A percentile compares a stretch with the other conserved stretches of the same genome.
Evolutionary conservation across 495 filamentous ascomycete species (phyloP).

Genomic region (Xylaria nigripes): DNA sequence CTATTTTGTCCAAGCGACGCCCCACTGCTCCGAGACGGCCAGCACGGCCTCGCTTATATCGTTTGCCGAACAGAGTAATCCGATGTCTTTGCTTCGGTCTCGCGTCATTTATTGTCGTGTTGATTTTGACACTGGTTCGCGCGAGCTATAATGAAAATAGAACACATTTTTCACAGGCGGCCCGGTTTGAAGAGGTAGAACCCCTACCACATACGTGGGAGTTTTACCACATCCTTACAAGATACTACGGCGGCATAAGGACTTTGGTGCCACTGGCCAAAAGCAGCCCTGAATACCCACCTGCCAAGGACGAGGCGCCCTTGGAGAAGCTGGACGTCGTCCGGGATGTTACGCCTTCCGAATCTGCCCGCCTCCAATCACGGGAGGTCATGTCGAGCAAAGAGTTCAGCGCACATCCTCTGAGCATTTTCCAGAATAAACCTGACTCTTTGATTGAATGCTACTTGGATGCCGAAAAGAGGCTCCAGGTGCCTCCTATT

Average conservation of each 20-base stretch:
- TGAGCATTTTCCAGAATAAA: slow-evolving; percentile 19
- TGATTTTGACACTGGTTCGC: slow-evolving; percentile 62
- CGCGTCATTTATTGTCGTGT: slow-evolving; percentile 58
- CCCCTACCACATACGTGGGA: slow-evolving; percentile 60
- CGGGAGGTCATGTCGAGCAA: slow-evolving; percentile 39
- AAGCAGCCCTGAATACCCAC: slow-evolving; percentile 73
- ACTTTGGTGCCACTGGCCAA: slow-evolving; percentile 52
- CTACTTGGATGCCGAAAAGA: slow-evolving; percentile 58
- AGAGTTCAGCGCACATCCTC: slow-evolving; percentile 41
- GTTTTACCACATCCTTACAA: slow-evolving; percentile 65
- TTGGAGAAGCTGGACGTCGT: slow-evolving; percentile 19
- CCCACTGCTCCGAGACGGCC: slow-evolving; percentile 32
- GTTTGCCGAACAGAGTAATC: slow-evolving; percentile 54
- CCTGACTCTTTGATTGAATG: slow-evolving; percentile 50
- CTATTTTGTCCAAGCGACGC: slow-evolving; percentile 44
- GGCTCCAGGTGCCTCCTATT: slow-evolving; percentile 55
- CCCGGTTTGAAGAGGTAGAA: slow-evolving; percentile 31
- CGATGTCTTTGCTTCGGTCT: slow-evolving; percentile 65
- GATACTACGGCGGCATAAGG: slow-evolving; percentile 78
- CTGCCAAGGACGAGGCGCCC: slow-evolving; percentile 37
- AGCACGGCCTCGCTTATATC: slow-evolving; percentile 42
- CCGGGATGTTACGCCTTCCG: slow-evolving; percentile 23
- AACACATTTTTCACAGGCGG: slow-evolving; percentile 43
- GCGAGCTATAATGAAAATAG: slow-evolving; percentile 59
- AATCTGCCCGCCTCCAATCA: slow-evolving; percentile 19